These are phyloP conservation scores for Phytopythium chamaehyphon DNA, from an alignment of 352 stramenopile genomes.

Conservation along the genomic window DNA sequence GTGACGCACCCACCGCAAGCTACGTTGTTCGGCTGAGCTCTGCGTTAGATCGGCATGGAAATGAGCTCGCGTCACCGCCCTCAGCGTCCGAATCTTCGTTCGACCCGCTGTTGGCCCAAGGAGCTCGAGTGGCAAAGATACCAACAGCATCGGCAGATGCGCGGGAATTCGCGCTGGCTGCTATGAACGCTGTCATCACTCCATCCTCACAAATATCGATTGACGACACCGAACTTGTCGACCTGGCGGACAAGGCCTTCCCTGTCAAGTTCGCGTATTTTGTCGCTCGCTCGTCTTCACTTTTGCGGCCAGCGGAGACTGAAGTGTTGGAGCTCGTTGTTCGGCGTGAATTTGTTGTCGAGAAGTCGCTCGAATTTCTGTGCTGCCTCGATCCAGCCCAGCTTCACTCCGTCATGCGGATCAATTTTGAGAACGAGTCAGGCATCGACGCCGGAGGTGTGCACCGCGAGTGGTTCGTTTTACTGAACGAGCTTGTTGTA, in stretches of 20 bases:
- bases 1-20: background rate
- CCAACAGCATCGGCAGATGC: conserved; percentile 5
- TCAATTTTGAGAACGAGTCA: conserved; percentile 67
- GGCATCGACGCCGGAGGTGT: conserved; percentile 74
- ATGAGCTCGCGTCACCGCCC: background rate
- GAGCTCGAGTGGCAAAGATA: background rate
- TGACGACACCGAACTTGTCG: conserved; percentile 21
- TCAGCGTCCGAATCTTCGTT: background rate
- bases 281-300: conserved; percentile 24
- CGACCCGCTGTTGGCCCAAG: too few species aligned
- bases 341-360: conserved; percentile 34
- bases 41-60: too few species aligned
- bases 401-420: conserved; percentile 33
- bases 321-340: conserved; percentile 41
- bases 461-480: conserved; percentile 74
- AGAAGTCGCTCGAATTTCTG: conserved; percentile 51
- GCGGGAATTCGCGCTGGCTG: conserved; percentile 12
- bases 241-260: conserved; percentile 33
- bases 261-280: conserved; percentile 53
- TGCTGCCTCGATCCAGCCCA: conserved; percentile 33
- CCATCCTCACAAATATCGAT: background rate
- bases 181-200: background rate
- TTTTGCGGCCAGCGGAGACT: conserved; percentile 35
- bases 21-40: background rate
- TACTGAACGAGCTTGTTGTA: conserved; percentile 49